Percentiles rank a stretch among this genome's conserved stretches.
These are phyloP conservation scores for Microsporum canis DNA, from an alignment of 2,329 filamentous ascomycete genomes.

Conservation along the genomic window DNA sequence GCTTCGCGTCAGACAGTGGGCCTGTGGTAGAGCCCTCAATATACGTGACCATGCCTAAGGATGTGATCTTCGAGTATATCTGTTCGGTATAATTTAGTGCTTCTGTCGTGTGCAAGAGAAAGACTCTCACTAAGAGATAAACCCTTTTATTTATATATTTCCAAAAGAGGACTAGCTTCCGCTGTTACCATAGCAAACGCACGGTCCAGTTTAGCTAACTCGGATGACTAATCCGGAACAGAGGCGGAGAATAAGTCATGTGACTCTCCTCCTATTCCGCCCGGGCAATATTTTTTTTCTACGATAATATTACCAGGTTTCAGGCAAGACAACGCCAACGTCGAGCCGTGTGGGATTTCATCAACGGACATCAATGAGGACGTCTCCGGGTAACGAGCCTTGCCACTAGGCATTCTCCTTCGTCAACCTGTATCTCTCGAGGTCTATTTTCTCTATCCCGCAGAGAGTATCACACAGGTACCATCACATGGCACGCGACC, in stretches of 20 bases:
- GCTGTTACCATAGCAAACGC: slow-evolving; percentile 2
- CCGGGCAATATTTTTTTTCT: slow-evolving; percentile 1
- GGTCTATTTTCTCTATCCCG: neutral
- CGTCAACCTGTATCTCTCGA: neutral
- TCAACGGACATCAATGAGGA: neutral
- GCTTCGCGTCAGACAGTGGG: neutral
- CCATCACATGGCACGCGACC: slow-evolving; percentile 7
- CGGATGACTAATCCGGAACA: neutral
- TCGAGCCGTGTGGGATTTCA: neutral
- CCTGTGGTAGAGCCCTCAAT: neutral
- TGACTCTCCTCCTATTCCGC: neutral
- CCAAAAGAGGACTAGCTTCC: slow-evolving; percentile 4
- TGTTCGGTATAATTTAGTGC: neutral
- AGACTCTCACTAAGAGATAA: slow-evolving; percentile 2
- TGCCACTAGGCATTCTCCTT: neutral
- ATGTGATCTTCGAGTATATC: neutral
- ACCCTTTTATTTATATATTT: slow-evolving; percentile 7
- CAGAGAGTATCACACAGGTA: neutral
- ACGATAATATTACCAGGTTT: neutral
- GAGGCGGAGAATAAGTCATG: neutral
- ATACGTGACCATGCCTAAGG: neutral
- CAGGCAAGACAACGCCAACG: neutral
- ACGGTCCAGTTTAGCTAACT: neutral
- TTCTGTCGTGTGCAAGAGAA: neutral
- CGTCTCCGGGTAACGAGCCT: neutral